A percentile compares a stretch with the other conserved stretches of the same genome.
These are phyloP conservation scores for Myotisia sp. DNA, from an alignment of 2,329 filamentous ascomycete genomes.

Conservation along the genomic window DNA sequence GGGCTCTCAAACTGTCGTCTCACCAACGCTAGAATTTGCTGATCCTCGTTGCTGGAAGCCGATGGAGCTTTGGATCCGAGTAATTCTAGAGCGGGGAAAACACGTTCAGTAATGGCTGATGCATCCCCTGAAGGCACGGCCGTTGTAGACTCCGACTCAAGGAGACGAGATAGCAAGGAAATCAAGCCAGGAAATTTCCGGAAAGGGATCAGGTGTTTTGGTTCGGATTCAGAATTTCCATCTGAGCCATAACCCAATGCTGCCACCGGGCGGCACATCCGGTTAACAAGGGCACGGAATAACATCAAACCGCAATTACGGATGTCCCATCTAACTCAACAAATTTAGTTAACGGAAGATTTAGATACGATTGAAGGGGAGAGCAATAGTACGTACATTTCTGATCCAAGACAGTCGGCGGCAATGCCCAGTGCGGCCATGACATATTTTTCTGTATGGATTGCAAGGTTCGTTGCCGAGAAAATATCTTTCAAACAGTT, in stretches of 20 bases:
- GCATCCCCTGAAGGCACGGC: neutral
- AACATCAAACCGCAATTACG: slow-evolving; percentile 86
- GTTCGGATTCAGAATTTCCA: slow-evolving; percentile 30
- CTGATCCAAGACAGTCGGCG: slow-evolving; percentile 60
- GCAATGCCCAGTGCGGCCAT: slow-evolving; percentile 65
- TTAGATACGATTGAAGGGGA: slow-evolving; percentile 2
- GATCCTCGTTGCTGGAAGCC: slow-evolving; percentile 20
- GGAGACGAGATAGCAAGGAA: slow-evolving; percentile 23
- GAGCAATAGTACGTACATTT: slow-evolving; percentile 42
- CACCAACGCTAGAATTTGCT: slow-evolving; percentile 21
- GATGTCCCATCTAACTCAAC: slow-evolving; percentile 60
- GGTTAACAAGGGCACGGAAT: slow-evolving; percentile 70
- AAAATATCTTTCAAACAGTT: slow-evolving; percentile 91
- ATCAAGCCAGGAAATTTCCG: slow-evolving; percentile 28
- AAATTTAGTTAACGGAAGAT: neutral
- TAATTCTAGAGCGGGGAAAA: slow-evolving; percentile 35
- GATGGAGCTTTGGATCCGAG: slow-evolving; percentile 31
- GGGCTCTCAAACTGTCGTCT: slow-evolving; percentile 27
- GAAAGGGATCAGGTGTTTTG: slow-evolving; percentile 27
- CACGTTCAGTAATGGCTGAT: slow-evolving; percentile 26
- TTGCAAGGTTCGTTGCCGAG: slow-evolving; percentile 62
- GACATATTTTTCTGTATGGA: slow-evolving; percentile 58
- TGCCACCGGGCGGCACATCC: slow-evolving; percentile 30
- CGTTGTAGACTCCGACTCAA: slow-evolving; percentile 11
- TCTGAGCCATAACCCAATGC: slow-evolving; percentile 36